Conservation (phyloP, 768 basidiomycete species). For the Suillus spraguei region DNA sequence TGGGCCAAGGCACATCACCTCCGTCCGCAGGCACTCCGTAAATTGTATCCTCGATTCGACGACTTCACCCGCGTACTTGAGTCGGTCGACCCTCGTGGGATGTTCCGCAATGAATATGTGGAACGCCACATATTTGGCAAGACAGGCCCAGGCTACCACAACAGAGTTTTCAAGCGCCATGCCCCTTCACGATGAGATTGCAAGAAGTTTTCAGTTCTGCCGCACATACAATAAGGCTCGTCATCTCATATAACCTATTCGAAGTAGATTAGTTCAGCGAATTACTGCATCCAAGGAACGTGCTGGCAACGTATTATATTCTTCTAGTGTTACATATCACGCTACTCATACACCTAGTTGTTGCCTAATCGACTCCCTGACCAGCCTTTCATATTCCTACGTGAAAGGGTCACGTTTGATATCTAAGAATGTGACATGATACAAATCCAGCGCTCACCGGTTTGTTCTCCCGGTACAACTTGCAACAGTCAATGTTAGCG, state of each 20-base stretch:
- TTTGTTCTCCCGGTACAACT: slow-evolving; percentile 90
- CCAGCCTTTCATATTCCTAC: slow-evolving; percentile 86
- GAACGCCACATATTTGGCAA: slow-evolving; percentile 83
- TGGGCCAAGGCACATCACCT: slow-evolving; percentile 94
- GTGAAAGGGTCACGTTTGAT: slow-evolving; percentile 3
- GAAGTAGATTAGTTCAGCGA: slow-evolving; percentile 12
- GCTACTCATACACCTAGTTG: slow-evolving; percentile 72
- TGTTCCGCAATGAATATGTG: slow-evolving; percentile 89
- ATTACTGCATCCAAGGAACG: slow-evolving; percentile 11
- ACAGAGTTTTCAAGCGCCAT: slow-evolving; percentile 49
- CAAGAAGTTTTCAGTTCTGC: slow-evolving; percentile 3
- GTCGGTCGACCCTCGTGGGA: slow-evolving; percentile 70
- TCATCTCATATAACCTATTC: slow-evolving; percentile 15
- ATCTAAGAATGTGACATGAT: background rate
- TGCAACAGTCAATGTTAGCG: slow-evolving; percentile 97
- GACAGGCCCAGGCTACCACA: slow-evolving; percentile 39
- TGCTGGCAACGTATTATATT: slow-evolving; percentile 8
- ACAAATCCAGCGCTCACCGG: slow-evolving; percentile 37
- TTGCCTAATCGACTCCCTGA: slow-evolving; percentile 79
- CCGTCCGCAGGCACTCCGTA: slow-evolving; percentile 60
- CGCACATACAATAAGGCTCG: slow-evolving; percentile 7
- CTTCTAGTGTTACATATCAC: slow-evolving; percentile 14
- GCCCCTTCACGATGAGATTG: slow-evolving; percentile 12
- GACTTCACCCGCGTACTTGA: slow-evolving; percentile 71
- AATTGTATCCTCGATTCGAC: slow-evolving; percentile 80